Evolutionary conservation across 441 rosid genomes (phyloP).

Genomic region (Jatropha podagrica): DNA sequence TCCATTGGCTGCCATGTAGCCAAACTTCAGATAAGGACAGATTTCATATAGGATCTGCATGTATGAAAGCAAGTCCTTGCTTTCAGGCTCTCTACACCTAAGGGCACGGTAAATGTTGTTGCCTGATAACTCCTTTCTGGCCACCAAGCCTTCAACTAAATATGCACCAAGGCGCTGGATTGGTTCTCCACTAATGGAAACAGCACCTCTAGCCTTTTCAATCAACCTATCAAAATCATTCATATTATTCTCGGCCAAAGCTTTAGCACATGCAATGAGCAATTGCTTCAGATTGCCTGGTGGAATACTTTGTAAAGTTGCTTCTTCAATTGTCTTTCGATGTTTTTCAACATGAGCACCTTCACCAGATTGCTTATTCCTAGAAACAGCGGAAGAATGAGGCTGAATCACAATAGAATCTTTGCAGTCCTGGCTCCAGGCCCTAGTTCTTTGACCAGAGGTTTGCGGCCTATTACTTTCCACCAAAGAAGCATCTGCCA

Average conservation of each 20-base stretch:
- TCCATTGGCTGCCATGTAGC: conserved; percentile 94
- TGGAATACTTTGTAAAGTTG: conserved; percentile 34
- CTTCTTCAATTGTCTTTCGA: conserved; percentile 33
- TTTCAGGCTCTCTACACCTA: conserved; percentile 64
- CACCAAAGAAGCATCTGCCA: conserved; percentile 24
- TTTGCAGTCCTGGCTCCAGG: conserved; percentile 32
- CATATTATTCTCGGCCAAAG: conserved; percentile 53
- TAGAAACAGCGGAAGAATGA: conserved; percentile 29
- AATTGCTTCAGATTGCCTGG: conserved; percentile 57
- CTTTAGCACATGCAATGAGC: conserved; percentile 72
- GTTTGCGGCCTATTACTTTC: conserved; percentile 28
- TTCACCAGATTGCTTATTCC: conserved; percentile 32
- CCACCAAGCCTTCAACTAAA: conserved; percentile 77
- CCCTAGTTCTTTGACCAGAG: conserved; percentile 31
- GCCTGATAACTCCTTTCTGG: conserved; percentile 68
- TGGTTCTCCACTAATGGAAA: conserved; percentile 74
- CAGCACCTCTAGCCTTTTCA: conserved; percentile 51
- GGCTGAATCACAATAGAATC: conserved; percentile 35
- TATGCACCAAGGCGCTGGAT: conserved; percentile 88
- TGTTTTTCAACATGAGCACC: conserved; percentile 35
- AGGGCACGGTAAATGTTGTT: conserved; percentile 64
- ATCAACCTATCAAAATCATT: conserved; percentile 53
- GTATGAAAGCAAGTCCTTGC: conserved; percentile 77
- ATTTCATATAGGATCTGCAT: conserved; percentile 74
- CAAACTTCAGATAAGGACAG: conserved; percentile 88